Base-by-base conservation (phyloP, 2,329 filamentous ascomycete genomes). In the Hypoxylon sp. region DNA sequence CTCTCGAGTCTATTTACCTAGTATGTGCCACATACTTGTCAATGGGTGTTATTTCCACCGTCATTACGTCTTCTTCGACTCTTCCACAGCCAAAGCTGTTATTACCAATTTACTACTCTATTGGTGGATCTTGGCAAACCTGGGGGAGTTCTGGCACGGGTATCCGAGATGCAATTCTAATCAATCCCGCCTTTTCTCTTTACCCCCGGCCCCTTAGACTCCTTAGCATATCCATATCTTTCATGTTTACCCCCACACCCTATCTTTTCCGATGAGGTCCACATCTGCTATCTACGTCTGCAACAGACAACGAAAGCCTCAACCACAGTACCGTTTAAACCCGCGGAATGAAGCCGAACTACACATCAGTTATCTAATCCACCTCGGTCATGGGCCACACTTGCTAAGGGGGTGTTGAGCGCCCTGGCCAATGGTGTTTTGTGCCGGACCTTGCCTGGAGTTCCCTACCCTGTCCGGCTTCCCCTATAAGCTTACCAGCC, bases 201-300 rank as follows among this genome's bases (percentile, higher is more conserved):
- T 44, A 30, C 51, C 37, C 37, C 34, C 34, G 34, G 34, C 11
- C 13, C n/a, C n/a, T 39, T 39, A 39, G 34, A 4, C 34, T 39
- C 34, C 34, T 39, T 39, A n/a, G 13, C n/a, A n/a, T n/a, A n/a
- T n/a, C 34, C 34, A n/a, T 17, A 39, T 37, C 46, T 55, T 44
- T 26, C 51, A 55, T 55, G 30, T 61, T 48, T 19, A 55, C 34
- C 52, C 61, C 57, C 55, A 59, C 56, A 46, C 51, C 70, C 71
- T 72, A 70, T 65, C 68, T 66, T 69, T 72, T 56, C 70, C 71
- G 70, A 72, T 48, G 49, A 53, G 64, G 57, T 64, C 67, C 68
- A 69, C 69, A 62, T 62, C 47, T 62, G 19, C 56, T 68, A 62
- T 62, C 47, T 62, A 24, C 56, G 62, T 64, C 15, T 57, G 41